Percentiles rank a stretch among this genome's conserved stretches.
These are phyloP conservation scores for Fusarium brachygibbosum DNA, from an alignment of 2,329 filamentous ascomycete species.

Conservation along the genomic window DNA sequence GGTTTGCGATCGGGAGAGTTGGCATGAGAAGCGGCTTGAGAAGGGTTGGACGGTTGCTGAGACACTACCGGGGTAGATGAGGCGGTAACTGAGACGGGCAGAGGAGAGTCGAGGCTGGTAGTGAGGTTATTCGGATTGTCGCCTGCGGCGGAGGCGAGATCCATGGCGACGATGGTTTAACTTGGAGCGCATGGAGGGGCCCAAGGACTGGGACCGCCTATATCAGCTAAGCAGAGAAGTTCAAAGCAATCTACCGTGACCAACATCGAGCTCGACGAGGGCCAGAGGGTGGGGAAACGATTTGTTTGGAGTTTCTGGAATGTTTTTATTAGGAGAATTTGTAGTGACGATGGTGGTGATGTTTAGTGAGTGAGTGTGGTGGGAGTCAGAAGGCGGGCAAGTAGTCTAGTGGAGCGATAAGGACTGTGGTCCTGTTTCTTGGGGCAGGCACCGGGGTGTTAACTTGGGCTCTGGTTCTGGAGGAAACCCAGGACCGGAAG, in stretches of 20 bases:
- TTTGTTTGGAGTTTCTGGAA: constrained; percentile 11
- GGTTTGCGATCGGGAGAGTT: constrained; percentile 54
- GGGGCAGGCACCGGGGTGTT: constrained; percentile 11
- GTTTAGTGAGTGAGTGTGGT: constrained; percentile 23
- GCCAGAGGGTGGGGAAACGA: constrained; percentile 26
- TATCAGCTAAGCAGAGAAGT: constrained; percentile 33
- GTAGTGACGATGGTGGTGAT: constrained; percentile 31
- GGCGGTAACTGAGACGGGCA: constrained; percentile 14
- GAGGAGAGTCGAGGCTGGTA: constrained; percentile 47
- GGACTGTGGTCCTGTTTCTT: constrained; percentile 16
- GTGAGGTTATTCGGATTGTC: constrained; percentile 50
- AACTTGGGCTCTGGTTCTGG: constrained; percentile 22
- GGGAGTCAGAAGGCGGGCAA: constrained; percentile 32
- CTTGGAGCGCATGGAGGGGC: constrained; percentile 46
- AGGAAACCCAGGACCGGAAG: constrained; percentile 48
- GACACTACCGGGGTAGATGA: constrained; percentile 27
- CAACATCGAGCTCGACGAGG: constrained; percentile 32
- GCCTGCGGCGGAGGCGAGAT: constrained; percentile 48
- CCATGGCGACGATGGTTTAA: constrained; percentile 45
- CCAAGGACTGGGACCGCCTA: constrained; percentile 34
- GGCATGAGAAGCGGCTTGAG: constrained; percentile 44
- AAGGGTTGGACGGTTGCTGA: constrained; percentile 34
- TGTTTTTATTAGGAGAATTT: constrained; percentile 26
- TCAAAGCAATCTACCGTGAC: constrained; percentile 39
- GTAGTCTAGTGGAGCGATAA: constrained; percentile 30